A percentile compares a stretch with the other conserved stretches of the same genome.
phyloP scores from a whole-genome alignment of 305 asterid genomes.

The Solanum hybrid region DNA sequence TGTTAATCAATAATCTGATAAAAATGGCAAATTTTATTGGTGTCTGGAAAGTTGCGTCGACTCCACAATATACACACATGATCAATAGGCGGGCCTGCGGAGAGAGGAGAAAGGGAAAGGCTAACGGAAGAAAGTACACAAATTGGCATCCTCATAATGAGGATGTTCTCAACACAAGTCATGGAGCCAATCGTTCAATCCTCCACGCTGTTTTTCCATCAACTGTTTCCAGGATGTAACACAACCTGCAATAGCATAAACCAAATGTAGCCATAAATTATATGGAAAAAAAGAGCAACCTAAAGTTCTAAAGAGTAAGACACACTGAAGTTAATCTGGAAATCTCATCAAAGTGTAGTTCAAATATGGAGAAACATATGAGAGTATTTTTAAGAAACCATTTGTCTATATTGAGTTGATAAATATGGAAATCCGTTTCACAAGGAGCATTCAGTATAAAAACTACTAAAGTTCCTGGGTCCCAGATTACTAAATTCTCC shows the following conservation, averaged over 20 bases:
- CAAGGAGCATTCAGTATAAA: background rate
- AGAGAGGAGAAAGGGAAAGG: background rate
- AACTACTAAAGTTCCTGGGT: background rate
- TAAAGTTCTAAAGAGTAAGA: background rate
- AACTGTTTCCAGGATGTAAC: background rate
- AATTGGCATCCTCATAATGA: background rate
- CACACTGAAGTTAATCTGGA: background rate
- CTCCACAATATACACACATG: background rate
- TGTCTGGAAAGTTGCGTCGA: background rate
- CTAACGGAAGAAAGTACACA: background rate
- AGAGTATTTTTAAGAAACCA: background rate
- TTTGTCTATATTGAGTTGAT: background rate
- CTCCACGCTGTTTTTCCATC: conserved; percentile 10
- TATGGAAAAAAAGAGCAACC: background rate
- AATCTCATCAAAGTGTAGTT: background rate
- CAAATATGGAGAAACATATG: background rate
- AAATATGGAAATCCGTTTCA: background rate
- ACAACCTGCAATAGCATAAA: background rate
- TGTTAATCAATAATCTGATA: background rate
- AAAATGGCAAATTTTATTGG: background rate
- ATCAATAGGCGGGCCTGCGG: background rate
- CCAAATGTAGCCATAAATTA: background rate
- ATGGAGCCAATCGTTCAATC: conserved; percentile 17
- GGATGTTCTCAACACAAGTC: conserved; percentile 3
- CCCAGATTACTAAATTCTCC: background rate